Percentiles rank a stretch among this genome's conserved stretches.
These are phyloP conservation scores for Aspergillus sparsus DNA, from an alignment of 495 filamentous ascomycete species.

Conservation along the genomic window DNA sequence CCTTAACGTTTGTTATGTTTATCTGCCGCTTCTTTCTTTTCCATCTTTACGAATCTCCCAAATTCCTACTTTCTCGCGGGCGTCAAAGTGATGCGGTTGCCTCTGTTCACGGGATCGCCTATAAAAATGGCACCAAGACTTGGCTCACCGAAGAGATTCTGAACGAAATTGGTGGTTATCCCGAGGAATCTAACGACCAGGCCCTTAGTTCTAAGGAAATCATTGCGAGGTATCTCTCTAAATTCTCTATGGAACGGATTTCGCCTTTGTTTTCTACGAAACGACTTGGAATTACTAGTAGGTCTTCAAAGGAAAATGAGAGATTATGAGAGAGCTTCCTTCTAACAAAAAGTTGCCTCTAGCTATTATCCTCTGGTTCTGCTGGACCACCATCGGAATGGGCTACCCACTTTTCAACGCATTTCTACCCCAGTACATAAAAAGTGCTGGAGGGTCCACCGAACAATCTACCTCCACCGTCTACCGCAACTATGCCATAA, in stretches of 20 bases:
- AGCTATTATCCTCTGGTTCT: slow-evolving; percentile 55
- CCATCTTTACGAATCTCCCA: slow-evolving; percentile 79
- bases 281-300: slow-evolving; percentile 49
- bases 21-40: slow-evolving; percentile 72
- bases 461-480: slow-evolving; percentile 46
- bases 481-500: slow-evolving; percentile 64
- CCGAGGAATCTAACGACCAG: slow-evolving; percentile 35
- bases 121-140: slow-evolving; percentile 53
- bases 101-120: slow-evolving; percentile 62
- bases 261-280: slow-evolving; percentile 55
- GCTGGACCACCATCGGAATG: slow-evolving; percentile 60
- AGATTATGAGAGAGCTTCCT: not conserved
- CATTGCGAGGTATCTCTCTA: slow-evolving; percentile 51
- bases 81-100: slow-evolving; percentile 71
- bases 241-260: slow-evolving; percentile 58
- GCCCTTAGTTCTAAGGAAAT: slow-evolving; percentile 47
- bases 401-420: slow-evolving; percentile 61
- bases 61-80: slow-evolving; percentile 73
- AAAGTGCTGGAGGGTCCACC: slow-evolving; percentile 36
- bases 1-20: slow-evolving; percentile 70
- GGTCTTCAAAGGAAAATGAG: slow-evolving; percentile 5
- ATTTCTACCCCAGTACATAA: slow-evolving; percentile 60
- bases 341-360: slow-evolving; percentile 7
- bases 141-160: slow-evolving; percentile 56
- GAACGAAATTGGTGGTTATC: slow-evolving; percentile 54